Base-by-base conservation (phyloP, 1,284 basidiomycete genomes). In the Rhodotorula sp. region DNA sequence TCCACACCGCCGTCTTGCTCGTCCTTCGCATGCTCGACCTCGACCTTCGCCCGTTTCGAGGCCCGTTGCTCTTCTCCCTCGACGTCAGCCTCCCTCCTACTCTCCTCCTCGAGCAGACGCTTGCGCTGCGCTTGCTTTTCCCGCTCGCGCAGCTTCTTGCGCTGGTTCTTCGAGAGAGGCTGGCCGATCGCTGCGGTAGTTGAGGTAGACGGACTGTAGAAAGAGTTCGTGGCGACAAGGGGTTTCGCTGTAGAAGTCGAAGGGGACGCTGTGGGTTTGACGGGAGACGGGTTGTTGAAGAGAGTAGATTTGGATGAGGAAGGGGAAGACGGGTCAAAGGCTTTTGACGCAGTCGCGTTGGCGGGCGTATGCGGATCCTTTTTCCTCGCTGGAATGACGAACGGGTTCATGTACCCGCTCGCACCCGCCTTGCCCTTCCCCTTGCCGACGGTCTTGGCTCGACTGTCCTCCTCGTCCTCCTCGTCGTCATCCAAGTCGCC, bases 391-490 rank as follows among this genome's bases (percentile, higher is more conserved):
- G 51, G 29, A 0, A 61, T 29, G 6, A 69, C 49, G 49, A 69
- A 69, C 19, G 67, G 67, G 32, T 69, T 69, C 10, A 24, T 17
- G 15, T 34, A 55, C 2, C 24, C 61, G 15, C 24, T 36, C 44
- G 15, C 8, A 51, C 39, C 15, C n/a, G 30, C 19, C n/a, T 17
- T 29, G 5, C 15, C 61, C 8, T 19, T 71, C n/a, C 67, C 67
- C 56, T 70, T 70, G 19, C 59, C 53, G 30, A 68, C 61, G 1
- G 60, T 59, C 19, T 53, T 34, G 4, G 70, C 27, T 11, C 70
- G 62, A 49, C 70, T 71, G 5, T 71, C 70, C 48, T 68, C 66
- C 27, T 68, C 66, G 24, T 71, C 66, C 15, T 55, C 52, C 19
- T 56, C 59, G 52, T 59, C 57, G n/a, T 48, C 36, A 5, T 63